Conservation (phyloP, 176 grass and related monocot species). For the Phoenix dactylifera region DNA sequence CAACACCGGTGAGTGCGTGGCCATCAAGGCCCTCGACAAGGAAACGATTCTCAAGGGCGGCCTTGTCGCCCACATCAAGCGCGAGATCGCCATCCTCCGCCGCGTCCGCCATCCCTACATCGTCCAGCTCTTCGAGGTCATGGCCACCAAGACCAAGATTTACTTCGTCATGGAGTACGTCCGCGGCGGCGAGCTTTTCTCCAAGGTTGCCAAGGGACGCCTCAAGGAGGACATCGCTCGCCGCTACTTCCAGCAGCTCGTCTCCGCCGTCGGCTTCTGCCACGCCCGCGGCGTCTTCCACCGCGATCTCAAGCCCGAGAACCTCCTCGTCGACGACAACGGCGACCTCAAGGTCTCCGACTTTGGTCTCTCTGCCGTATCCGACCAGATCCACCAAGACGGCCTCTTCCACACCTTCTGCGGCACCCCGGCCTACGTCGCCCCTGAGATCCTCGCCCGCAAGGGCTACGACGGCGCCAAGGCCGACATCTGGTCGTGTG, state of each 20-base stretch:
- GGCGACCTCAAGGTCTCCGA: constrained; percentile 99
- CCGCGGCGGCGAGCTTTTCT: constrained; percentile 86
- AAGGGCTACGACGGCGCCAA: constrained; percentile 17
- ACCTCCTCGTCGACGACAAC: constrained; percentile 72
- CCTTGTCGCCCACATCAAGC: constrained; percentile 82
- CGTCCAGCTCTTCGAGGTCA: constrained; percentile 48
- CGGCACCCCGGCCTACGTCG: constrained; percentile 8
- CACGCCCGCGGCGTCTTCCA: constrained; percentile 86
- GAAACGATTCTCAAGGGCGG: constrained; percentile 73
- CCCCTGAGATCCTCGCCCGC: background rate
- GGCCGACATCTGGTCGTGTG: constrained; percentile 16
- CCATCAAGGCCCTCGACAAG: constrained; percentile 96
- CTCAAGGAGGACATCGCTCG: constrained; percentile 87
- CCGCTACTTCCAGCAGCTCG: constrained; percentile 87
- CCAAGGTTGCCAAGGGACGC: constrained; percentile 73
- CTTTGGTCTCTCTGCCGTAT: constrained; percentile 82
- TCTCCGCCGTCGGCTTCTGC: constrained; percentile 90
- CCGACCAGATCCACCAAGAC: constrained; percentile 50
- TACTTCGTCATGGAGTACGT: constrained; percentile 99
- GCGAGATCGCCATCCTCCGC: constrained; percentile 89
- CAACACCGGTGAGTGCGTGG: constrained; percentile 50
- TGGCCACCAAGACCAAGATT: constrained; percentile 99
- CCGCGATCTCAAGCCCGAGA: constrained; percentile 98
- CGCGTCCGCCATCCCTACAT: constrained; percentile 51
- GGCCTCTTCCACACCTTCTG: constrained; percentile 13